A percentile compares a stretch with the other conserved stretches of the same genome.
These are phyloP conservation scores for Thinopyrum elongatum DNA, from an alignment of 176 grass and related monocot species.

Conservation along the genomic window DNA sequence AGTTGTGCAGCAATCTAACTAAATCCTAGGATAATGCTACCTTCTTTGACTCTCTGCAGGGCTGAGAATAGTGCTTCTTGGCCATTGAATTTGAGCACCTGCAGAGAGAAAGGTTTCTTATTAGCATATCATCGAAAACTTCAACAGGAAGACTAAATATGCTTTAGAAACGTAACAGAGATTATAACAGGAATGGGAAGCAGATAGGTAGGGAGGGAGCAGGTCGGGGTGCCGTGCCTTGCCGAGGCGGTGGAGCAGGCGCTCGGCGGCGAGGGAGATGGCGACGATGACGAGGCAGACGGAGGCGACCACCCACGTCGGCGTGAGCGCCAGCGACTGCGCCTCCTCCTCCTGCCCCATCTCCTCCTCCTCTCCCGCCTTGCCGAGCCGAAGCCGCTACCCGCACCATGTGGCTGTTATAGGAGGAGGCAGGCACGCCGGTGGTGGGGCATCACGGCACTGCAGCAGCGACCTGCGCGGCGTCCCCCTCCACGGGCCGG, in stretches of 20 bases:
- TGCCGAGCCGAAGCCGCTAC: neutral
- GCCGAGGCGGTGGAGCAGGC: conserved; percentile 67
- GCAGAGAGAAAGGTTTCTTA: neutral
- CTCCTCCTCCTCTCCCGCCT: neutral
- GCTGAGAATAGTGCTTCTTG: conserved; percentile 55
- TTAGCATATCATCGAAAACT: neutral
- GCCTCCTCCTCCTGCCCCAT: conserved; percentile 8
- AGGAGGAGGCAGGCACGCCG: neutral
- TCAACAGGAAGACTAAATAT: no score
- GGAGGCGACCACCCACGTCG: conserved; percentile 61
- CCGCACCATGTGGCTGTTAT: conserved; percentile 23
- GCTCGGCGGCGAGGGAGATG: conserved; percentile 59
- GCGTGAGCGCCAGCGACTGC: conserved; percentile 46
- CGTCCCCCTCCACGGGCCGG: neutral
- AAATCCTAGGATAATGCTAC: conserved; percentile 1
- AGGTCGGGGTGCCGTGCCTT: conserved; percentile 19
- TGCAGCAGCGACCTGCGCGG: neutral
- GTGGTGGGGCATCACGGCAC: neutral
- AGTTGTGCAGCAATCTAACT: neutral
- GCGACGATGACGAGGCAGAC: conserved; percentile 58
- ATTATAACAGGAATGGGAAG: neutral
- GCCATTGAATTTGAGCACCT: conserved; percentile 45
- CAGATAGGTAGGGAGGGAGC: neutral
- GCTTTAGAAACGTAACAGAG: no score
- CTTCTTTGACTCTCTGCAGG: conserved; percentile 60